Percentiles rank a stretch among this genome's conserved stretches.
Evolutionary conservation across 495 filamentous ascomycete genomes (phyloP).

Genomic region (Neurospora sp.): DNA sequence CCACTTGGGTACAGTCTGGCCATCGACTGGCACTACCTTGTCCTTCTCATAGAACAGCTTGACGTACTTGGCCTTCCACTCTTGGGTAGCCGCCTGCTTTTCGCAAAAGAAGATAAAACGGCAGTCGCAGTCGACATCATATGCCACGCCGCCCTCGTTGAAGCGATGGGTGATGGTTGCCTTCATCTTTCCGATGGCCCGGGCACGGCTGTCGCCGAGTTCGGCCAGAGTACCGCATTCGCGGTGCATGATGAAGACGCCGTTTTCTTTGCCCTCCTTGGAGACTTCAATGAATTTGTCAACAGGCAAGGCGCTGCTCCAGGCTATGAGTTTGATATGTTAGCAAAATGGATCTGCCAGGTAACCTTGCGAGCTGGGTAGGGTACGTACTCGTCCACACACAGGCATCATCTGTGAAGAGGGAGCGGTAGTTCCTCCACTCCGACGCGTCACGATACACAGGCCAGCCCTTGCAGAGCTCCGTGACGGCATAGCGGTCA

Average conservation of each 20-base stretch:
- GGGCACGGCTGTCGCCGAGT: constrained; percentile 31
- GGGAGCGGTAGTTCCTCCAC: constrained; percentile 54
- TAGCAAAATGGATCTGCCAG: not conserved
- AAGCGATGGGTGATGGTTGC: constrained; percentile 62
- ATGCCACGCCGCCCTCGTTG: constrained; percentile 29
- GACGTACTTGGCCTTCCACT: constrained; percentile 51
- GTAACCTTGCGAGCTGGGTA: not conserved
- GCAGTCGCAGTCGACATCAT: constrained; percentile 53
- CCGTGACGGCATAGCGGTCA: constrained; percentile 46
- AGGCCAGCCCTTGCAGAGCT: constrained; percentile 60
- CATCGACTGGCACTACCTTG: constrained; percentile 50
- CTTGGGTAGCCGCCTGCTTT: constrained; percentile 25
- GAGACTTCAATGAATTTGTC: constrained; percentile 51
- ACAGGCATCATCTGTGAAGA: constrained; percentile 48
- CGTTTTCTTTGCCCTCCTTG: constrained; percentile 47
- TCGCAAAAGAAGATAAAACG: constrained; percentile 56
- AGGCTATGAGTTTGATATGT: constrained; percentile 26
- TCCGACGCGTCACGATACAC: constrained; percentile 56
- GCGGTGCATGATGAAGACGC: constrained; percentile 61
- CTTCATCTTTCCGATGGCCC: constrained; percentile 65
- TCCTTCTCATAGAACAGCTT: constrained; percentile 63
- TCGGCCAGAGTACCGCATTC: constrained; percentile 54
- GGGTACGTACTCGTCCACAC: constrained; percentile 47
- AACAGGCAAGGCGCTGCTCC: constrained; percentile 44
- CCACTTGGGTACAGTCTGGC: constrained; percentile 38